Percentiles rank a stretch among this genome's conserved stretches.
Conservation (phyloP, 2,329 filamentous ascomycete species). For the Rhinocladiella similis region DNA sequence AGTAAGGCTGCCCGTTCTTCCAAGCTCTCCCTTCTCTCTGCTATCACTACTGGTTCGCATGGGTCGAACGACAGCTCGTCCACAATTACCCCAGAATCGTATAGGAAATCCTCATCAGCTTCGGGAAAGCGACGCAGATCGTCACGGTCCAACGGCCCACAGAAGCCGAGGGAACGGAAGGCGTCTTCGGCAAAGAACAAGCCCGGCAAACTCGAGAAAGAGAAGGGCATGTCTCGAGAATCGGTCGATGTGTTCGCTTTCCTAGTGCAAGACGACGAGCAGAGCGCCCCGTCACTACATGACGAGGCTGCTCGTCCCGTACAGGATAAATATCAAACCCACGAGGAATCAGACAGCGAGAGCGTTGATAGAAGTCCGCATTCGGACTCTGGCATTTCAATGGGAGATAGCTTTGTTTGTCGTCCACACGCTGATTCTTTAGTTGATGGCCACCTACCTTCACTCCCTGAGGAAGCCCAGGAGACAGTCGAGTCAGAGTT, state of each 20-base stretch:
- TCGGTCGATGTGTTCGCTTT: conserved; percentile 28
- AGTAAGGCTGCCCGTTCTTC: conserved; percentile 28
- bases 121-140: conserved; percentile 13
- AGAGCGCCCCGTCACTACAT: not conserved
- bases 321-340: not conserved
- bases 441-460: conserved; percentile 12
- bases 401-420: conserved; percentile 33
- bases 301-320: not conserved
- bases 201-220: not conserved
- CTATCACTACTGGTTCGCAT: conserved; percentile 25
- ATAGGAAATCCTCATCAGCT: conserved; percentile 21
- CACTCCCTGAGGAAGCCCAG: conserved; percentile 16
- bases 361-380: conserved; percentile 30
- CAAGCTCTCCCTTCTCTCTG: conserved; percentile 29
- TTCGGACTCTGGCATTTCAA: conserved; percentile 38
- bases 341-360: conserved; percentile 24
- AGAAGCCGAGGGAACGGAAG: conserved; percentile 8
- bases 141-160: conserved; percentile 11
- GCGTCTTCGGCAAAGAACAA: conserved; percentile 2
- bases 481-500: conserved; percentile 4
- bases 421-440: conserved; percentile 4
- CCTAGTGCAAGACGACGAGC: conserved; percentile 23
- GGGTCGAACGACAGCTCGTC: conserved; percentile 28
- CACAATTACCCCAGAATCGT: conserved; percentile 29
- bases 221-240: conserved; percentile 21